These are phyloP conservation scores for Haematococcus sp. DNA, from an alignment of 139 green algal genomes.

Conservation along the genomic window DNA sequence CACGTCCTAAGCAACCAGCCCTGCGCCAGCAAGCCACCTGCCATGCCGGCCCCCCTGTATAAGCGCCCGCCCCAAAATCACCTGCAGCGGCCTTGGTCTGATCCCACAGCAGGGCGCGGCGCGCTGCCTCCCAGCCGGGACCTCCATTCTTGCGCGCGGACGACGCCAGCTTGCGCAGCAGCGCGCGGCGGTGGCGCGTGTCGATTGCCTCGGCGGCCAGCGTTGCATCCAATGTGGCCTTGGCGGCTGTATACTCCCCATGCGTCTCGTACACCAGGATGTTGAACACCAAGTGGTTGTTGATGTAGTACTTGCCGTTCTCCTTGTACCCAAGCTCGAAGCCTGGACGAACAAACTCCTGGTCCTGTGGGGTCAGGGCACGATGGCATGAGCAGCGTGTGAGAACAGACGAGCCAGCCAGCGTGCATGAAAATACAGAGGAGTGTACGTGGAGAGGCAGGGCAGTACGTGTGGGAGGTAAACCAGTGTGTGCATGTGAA, in stretches of 20 bases:
- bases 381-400: too few relatives aligned
- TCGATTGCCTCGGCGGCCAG: constrained; percentile 48
- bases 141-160: not conserved
- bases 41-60: too few relatives aligned
- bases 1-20: too few relatives aligned
- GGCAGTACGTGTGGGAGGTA: too few relatives aligned
- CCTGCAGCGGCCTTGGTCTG: not conserved
- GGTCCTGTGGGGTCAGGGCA: constrained; percentile 47
- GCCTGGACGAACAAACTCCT: constrained; percentile 71
- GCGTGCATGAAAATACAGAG: too few relatives aligned
- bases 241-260: constrained; percentile 65
- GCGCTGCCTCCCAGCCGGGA: not conserved
- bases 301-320: constrained; percentile 76
- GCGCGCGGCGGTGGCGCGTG: constrained; percentile 10
- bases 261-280: constrained; percentile 86
- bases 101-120: not conserved
- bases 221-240: constrained; percentile 16
- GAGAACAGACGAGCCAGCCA: too few relatives aligned
- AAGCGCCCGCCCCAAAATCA: not conserved
- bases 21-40: too few relatives aligned
- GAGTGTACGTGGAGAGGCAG: too few relatives aligned
- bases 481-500: too few relatives aligned
- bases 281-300: constrained; percentile 97
- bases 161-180: not conserved
- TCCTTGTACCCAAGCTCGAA: constrained; percentile 82